Conservation (phyloP, 179 eudicot genomes). For the Nepenthes alata region DNA sequence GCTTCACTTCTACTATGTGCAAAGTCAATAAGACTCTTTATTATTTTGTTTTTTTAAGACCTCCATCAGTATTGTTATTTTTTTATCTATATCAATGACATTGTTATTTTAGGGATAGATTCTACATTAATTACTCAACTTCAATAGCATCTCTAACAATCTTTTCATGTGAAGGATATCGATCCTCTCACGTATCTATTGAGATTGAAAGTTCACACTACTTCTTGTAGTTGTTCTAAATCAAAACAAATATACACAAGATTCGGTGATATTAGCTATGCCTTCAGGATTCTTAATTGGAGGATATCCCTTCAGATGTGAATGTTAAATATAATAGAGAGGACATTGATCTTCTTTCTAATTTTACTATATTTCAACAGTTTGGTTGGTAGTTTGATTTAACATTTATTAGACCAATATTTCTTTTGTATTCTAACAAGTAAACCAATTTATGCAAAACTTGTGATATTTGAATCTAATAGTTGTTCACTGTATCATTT, state of each 20-base stretch:
- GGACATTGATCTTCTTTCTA: no score
- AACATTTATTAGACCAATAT: background rate
- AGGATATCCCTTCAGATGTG: background rate
- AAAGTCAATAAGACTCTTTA: conserved; percentile 5
- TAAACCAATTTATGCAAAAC: background rate
- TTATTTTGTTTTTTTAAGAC: background rate
- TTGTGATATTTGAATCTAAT: background rate
- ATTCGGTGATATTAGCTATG: background rate
- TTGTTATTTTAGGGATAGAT: background rate
- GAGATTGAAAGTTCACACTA: background rate
- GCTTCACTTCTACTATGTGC: background rate
- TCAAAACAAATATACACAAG: background rate
- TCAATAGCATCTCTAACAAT: background rate
- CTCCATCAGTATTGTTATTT: background rate
- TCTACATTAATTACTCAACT: background rate
- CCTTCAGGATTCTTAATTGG: background rate
- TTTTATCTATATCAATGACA: background rate
- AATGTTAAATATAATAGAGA: background rate
- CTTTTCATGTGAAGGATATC: conserved; percentile 7
- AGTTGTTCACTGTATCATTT: background rate
- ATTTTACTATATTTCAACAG: no score
- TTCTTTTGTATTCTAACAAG: background rate
- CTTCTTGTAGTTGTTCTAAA: background rate
- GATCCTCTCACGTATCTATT: background rate
- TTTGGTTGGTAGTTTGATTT: no score